Base-by-base conservation (phyloP, 2,329 filamentous ascomycete species). In the Penicillium sp. region DNA sequence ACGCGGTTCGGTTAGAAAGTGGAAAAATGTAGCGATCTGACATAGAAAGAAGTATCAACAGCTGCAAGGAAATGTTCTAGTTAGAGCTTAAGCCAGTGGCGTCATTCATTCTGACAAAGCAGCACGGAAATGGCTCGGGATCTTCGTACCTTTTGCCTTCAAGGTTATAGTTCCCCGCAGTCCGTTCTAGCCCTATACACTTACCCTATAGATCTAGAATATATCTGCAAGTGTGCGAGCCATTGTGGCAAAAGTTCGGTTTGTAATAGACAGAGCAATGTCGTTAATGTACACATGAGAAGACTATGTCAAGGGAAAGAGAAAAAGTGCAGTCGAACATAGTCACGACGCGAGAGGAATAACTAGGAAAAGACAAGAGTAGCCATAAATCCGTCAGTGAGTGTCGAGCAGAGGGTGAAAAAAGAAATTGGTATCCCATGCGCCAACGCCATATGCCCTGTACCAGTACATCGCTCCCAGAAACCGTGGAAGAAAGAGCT, bases 351-450 rank as follows among this genome's bases (percentile, higher is more conserved):
- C 49, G 45, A 46, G 42, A 50, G 49, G 55, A 49, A 23, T 47
- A 44, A 51, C 37, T 29, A 38, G 18, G 40, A 40, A 46, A 43
- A 37, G 48, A 51, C 31, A 46, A 42, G 33, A 28, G 27, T 28
- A 51, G 39, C 44, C 39, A 53, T 46, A 12, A 13, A 55, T 56
- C 49, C 47, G 37, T 44, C 24, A 53, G 42, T 56, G 50, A 45
- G 33, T 18, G 41, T 52, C 31, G 40, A 50, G 28, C 25, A 50
- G 15, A 18, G 15, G 15, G 50, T 44, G 46, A 53, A 50, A 47
- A 52, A 58, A 44, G 47, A 53, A 61, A 44, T 56, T 67, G 65
- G 65, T 67, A 68, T 67, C 60, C 58, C 52, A 45, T 50, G 51
- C 58, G 59, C 59, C 57, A 50, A 57, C 56, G 43, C 64, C 62